Conservation (phyloP, 1,284 basidiomycete species). For the Moesziomyces sp. region DNA sequence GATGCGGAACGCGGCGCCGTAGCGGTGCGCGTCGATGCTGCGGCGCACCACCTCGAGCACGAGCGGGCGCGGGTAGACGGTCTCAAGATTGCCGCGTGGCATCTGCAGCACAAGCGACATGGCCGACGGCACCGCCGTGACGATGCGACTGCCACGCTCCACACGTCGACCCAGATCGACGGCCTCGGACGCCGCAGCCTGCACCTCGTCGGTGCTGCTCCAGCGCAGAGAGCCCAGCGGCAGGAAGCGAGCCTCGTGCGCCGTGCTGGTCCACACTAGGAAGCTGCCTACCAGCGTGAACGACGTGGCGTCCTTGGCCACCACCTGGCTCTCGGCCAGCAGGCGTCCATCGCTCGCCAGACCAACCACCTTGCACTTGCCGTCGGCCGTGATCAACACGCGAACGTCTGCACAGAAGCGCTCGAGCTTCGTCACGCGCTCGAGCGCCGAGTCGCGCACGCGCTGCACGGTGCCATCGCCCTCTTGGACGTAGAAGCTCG, state of each 20-base stretch:
- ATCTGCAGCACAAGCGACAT: slow-evolving; percentile 90
- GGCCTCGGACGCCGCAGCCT: slow-evolving; percentile 19
- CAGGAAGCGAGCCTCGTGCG: slow-evolving; percentile 84
- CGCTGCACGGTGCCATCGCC: slow-evolving; percentile 27
- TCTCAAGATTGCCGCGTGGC: slow-evolving; percentile 97
- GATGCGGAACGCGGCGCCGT: slow-evolving; percentile 85
- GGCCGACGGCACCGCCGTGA: slow-evolving; percentile 67
- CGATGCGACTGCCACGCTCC: slow-evolving; percentile 64
- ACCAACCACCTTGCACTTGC: slow-evolving; percentile 71
- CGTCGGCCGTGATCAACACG: slow-evolving; percentile 16
- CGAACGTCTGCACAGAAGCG: slow-evolving; percentile 40
- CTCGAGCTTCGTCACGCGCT: slow-evolving; percentile 29
- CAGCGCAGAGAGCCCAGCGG: slow-evolving; percentile 71
- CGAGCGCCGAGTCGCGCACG: background rate
- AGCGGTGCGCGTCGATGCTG: slow-evolving; percentile 69
- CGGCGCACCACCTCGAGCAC: slow-evolving; percentile 75
- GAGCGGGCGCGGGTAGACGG: slow-evolving; percentile 89
- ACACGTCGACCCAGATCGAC: slow-evolving; percentile 57
- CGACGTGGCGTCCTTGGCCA: slow-evolving; percentile 79
- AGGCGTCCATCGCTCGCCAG: slow-evolving; percentile 77
- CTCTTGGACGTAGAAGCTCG: slow-evolving; percentile 37
- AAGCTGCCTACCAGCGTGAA: slow-evolving; percentile 83
- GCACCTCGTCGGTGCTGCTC: slow-evolving; percentile 4
- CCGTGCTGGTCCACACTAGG: slow-evolving; percentile 84
- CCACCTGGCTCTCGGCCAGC: slow-evolving; percentile 70